Conservation (phyloP, 371 early-diverging fungal genomes). For the Parasitella parasitica region DNA sequence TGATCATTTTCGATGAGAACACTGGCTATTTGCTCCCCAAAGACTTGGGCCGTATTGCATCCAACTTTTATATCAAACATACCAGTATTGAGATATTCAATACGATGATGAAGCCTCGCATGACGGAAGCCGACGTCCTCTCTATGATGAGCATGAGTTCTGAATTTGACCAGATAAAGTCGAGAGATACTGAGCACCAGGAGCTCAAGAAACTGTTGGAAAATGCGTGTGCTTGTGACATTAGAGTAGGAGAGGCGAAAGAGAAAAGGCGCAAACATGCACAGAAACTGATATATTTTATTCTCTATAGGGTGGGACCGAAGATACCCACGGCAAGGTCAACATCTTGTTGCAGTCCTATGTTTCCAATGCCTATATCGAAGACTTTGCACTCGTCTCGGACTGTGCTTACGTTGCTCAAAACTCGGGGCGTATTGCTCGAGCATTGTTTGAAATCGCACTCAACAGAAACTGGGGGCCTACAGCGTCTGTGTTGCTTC, state of each 20-base stretch:
- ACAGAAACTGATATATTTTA: too few species aligned
- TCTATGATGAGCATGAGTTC: constrained; percentile 85
- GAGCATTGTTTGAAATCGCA: constrained; percentile 95
- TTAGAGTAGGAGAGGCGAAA: constrained; percentile 70
- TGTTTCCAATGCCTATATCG: constrained; percentile 76
- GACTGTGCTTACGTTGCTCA: constrained; percentile 93
- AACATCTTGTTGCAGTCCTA: constrained; percentile 89
- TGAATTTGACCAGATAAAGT: constrained; percentile 92
- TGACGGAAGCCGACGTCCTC: constrained; percentile 90
- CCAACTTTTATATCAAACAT: constrained; percentile 87
- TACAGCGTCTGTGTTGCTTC: constrained; percentile 75
- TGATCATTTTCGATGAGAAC: constrained; percentile 88
- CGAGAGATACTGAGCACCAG: constrained; percentile 82
- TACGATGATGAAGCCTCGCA: constrained; percentile 64
- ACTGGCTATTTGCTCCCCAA: constrained; percentile 84
- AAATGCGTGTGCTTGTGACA: constrained; percentile 78
- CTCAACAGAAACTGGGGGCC: constrained; percentile 90
- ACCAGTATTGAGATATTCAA: constrained; percentile 87
- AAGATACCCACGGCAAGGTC: constrained; percentile 85
- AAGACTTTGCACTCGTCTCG: constrained; percentile 92
- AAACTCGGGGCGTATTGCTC: constrained; percentile 91
- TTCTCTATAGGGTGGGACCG: constrained; percentile 47
- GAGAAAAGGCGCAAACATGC: too few species aligned
- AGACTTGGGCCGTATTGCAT: constrained; percentile 92
- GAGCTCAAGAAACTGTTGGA: constrained; percentile 78